Percentiles rank a stretch among this genome's conserved stretches.
These are phyloP conservation scores for Boletus huronensis DNA, from an alignment of 768 basidiomycete species.

Conservation along the genomic window DNA sequence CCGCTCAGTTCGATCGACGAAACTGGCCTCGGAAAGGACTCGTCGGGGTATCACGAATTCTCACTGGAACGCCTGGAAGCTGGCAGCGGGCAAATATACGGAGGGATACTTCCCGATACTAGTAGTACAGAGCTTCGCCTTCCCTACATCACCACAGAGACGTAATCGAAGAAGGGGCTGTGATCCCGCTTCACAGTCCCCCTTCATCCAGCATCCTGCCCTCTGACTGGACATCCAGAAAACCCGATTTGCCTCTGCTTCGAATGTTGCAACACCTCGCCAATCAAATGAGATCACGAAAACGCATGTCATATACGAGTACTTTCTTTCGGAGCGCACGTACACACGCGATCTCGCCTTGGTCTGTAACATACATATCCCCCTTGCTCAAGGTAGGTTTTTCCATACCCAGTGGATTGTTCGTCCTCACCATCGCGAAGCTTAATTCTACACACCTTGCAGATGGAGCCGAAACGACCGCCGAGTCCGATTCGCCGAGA, in stretches of 20 bases:
- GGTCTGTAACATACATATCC: slow-evolving; percentile 67
- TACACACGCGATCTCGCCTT: slow-evolving; percentile 79
- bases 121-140: too few relatives aligned
- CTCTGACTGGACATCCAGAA: not conserved
- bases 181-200: not conserved
- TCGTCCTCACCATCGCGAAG: too few relatives aligned
- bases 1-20: not conserved
- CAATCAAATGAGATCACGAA: slow-evolving; percentile 42
- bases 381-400: slow-evolving; percentile 65
- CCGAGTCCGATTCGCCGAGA: too few relatives aligned
- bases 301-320: slow-evolving; percentile 70
- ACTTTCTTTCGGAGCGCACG: slow-evolving; percentile 69
- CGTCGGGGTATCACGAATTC: not conserved
- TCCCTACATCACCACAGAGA: not conserved
- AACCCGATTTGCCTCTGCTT: not conserved
- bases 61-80: not conserved
- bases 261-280: slow-evolving; percentile 14
- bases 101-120: not conserved
- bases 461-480: too few relatives aligned
- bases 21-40: not conserved
- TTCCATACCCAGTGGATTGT: too few relatives aligned
- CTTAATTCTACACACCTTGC: too few relatives aligned
- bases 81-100: not conserved
- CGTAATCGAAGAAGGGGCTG: not conserved
- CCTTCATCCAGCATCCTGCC: not conserved